Evolutionary conservation across 345 rosid species (phyloP).

Genomic region (Nasturtium officinale): DNA sequence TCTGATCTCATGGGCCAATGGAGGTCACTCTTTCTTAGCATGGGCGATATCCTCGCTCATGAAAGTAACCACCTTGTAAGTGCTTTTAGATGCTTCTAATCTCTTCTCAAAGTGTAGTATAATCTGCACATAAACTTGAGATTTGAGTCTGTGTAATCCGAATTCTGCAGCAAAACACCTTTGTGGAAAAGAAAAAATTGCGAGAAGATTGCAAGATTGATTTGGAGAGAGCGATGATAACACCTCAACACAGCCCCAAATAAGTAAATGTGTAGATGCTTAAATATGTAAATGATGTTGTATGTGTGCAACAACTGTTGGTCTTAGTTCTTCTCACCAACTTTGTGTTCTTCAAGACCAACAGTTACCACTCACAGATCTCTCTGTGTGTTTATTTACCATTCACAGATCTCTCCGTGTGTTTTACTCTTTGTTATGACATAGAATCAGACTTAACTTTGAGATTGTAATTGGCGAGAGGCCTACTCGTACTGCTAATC

Average conservation of each 20-base stretch:
- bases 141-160: slow-evolving; percentile 8
- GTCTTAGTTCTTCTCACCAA: background rate
- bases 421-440: background rate
- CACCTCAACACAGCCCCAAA: slow-evolving; percentile 50
- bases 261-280: slow-evolving; percentile 36
- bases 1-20: slow-evolving; percentile 66
- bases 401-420: no score
- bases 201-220: slow-evolving; percentile 78
- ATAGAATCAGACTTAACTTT: background rate
- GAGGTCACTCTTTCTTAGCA: slow-evolving; percentile 80
- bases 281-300: slow-evolving; percentile 4
- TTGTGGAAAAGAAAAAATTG: slow-evolving; percentile 56
- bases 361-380: slow-evolving; percentile 4
- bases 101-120: background rate
- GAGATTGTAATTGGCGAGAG: background rate
- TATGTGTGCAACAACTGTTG: background rate
- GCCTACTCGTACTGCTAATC: background rate
- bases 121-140: background rate
- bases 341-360: background rate
- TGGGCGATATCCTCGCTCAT: slow-evolving; percentile 63
- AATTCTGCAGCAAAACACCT: slow-evolving; percentile 60
- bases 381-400: background rate
- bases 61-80: slow-evolving; percentile 86
- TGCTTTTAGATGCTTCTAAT: slow-evolving; percentile 3
- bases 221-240: slow-evolving; percentile 54